phyloP scores from a whole-genome alignment of 2,329 filamentous ascomycete species.

The Diaporthe sp. region DNA sequence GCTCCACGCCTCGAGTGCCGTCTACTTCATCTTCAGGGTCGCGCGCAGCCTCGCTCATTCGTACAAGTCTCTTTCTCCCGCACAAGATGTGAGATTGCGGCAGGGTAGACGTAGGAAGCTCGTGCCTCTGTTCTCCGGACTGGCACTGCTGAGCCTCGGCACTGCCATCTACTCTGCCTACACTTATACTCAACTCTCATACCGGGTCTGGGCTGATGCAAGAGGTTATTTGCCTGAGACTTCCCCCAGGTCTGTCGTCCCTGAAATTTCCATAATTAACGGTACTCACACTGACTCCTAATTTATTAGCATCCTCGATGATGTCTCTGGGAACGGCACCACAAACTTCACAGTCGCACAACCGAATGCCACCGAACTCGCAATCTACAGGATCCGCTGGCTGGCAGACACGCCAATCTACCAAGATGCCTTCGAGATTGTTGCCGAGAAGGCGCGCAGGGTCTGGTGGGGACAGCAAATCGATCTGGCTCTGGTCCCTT shows the following conservation, averaged over 20 bases:
- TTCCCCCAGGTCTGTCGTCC: slow-evolving; percentile 46
- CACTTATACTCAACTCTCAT: slow-evolving; percentile 53
- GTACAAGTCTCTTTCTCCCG: slow-evolving; percentile 52
- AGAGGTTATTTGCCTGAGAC: slow-evolving; percentile 49
- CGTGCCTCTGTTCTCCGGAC: slow-evolving; percentile 51
- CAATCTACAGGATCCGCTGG: slow-evolving; percentile 63
- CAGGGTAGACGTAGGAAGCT: slow-evolving; percentile 51
- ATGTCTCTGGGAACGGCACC: slow-evolving; percentile 13
- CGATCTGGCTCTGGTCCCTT: slow-evolving; percentile 67
- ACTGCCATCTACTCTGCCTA: slow-evolving; percentile 49
- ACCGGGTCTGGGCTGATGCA: slow-evolving; percentile 56
- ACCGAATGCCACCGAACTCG: slow-evolving; percentile 44
- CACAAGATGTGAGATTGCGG: slow-evolving; percentile 54
- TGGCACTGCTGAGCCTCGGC: slow-evolving; percentile 50
- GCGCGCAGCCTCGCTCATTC: slow-evolving; percentile 53
- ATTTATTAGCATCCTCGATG: slow-evolving; percentile 6
- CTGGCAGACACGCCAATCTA: slow-evolving; percentile 66
- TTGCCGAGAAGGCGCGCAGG: slow-evolving; percentile 67
- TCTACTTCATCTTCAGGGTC: slow-evolving; percentile 53
- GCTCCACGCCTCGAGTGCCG: slow-evolving; percentile 47
- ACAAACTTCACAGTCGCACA: slow-evolving; percentile 13
- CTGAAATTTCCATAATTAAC: no score
- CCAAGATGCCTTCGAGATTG: slow-evolving; percentile 66
- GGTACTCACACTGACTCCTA: slow-evolving; percentile 5
- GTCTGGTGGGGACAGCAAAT: slow-evolving; percentile 76